Evolutionary conservation across 2,329 filamentous ascomycete genomes (phyloP).

Genomic region (Cryphonectria radicalis): DNA sequence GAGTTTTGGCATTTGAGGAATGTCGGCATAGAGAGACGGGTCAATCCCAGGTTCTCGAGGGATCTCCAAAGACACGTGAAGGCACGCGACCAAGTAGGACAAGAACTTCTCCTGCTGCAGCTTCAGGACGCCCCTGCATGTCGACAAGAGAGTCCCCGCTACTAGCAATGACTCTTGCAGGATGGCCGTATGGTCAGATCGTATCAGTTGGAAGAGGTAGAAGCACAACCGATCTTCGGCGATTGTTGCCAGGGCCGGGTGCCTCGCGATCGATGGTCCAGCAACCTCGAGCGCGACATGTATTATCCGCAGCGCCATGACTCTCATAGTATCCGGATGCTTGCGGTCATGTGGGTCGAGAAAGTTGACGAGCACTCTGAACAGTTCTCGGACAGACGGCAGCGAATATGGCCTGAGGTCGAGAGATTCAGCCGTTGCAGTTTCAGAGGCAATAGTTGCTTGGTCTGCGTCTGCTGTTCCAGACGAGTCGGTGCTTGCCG

Average conservation of each 20-base stretch:
- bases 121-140: conserved; percentile 88
- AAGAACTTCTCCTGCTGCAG: conserved; percentile 95
- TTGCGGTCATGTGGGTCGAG: conserved; percentile 91
- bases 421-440: conserved; percentile 45
- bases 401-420: conserved; percentile 87
- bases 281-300: conserved; percentile 97
- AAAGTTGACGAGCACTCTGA: conserved; percentile 90
- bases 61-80: conserved; percentile 93
- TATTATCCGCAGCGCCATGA: conserved; percentile 96
- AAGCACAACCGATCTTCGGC: conserved; percentile 93
- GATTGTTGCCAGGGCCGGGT: conserved; percentile 83
- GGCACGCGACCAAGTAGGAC: conserved; percentile 89
- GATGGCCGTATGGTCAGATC: conserved; percentile 95
- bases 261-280: conserved; percentile 90
- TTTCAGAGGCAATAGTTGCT: conserved; percentile 25
- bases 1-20: conserved; percentile 87
- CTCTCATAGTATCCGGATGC: conserved; percentile 91
- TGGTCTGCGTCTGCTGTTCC: conserved; percentile 31
- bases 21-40: conserved; percentile 87
- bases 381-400: conserved; percentile 91
- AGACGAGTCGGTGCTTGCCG: conserved; percentile 41
- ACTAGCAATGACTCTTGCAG: conserved; percentile 92
- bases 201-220: conserved; percentile 92
- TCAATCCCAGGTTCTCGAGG: conserved; percentile 89
- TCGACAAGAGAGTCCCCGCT: conserved; percentile 86